Evolutionary conservation across 345 rosid genomes (phyloP), one percentile per base, ranked within the genome.

Genomic region (Geranium brycei): DNA sequence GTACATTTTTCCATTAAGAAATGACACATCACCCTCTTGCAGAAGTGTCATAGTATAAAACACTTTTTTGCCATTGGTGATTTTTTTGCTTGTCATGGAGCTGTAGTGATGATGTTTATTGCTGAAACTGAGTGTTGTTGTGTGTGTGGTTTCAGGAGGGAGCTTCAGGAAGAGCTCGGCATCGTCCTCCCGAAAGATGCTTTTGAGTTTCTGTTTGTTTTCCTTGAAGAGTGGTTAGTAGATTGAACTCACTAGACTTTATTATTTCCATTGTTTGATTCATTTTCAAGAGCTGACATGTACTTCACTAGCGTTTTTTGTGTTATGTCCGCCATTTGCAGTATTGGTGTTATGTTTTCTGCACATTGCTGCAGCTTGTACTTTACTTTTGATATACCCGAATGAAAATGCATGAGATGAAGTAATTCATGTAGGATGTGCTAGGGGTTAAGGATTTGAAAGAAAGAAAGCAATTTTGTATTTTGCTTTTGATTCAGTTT

Each of bases 81-180:
- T 23, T 23, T 23, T 23, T 23, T 23, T 23, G 28, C 28, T 23
- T 23, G 28, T 23, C 28, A 23, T 23, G 28, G 28, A 23, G 2
- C 28, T 23, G 28, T 23, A 23, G 28, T 23, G 28, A 23, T 23
- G n/a, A n/a, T 41, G 47, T 60, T 67, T 59, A 14, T 57, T 64
- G 62, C 23, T 47, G 57, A 13, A 58, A 64, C 60, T 60, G 61
- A 3, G 7, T 66, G 17, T 51, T n/a, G n/a, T n/a, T n/a, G 28
- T 23, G 28, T 4, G 0, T 17, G 14, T 51, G 3, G 17, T 60
- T 31, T 65, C 77, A 92, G 96, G 82, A 83, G 92, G 68, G 98
- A 89, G 87, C 89, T 92, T 67, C 76, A 89, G n/a, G 98, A 92
- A 76, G 98, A 92, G 81, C 80, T 89, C 0, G 96, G 98, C 14